Base-by-base conservation (phyloP, 164 flowering plant species). In the Stephania cephalantha region DNA sequence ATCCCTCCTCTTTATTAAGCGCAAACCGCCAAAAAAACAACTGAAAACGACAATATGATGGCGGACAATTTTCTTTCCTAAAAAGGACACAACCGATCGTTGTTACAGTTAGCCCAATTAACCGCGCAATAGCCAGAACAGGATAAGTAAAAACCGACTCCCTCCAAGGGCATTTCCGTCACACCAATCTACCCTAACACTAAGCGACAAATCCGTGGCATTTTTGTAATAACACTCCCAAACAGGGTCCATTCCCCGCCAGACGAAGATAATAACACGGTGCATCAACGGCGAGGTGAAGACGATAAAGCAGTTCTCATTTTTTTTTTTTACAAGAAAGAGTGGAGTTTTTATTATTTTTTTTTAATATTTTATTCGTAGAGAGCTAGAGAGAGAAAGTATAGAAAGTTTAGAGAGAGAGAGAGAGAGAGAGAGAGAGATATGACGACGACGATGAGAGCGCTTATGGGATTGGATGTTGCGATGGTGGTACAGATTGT, bases 401-500 rank as follows among this genome's bases (percentile, higher is more conserved):
- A 63, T 7, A 63, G 66, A 63, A 20, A 20, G 29, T 35, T 4
- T 35, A 35, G 42, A 35, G 30, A 64, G 68, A 64, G 66, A 63
- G 66, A 63, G n/a, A 20, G 66, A 63, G 66, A 63, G 66, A 63
- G 66, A 63, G 66, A 20, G 66, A 63, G 68, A 72, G 44, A 25
- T 0, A 25, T 25, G 25, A 25, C 1, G 18, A 5, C 50, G 50
- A 20, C 1, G 73, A 75, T 55, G 77, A 75, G 25, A 44, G 72
- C 69, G 65, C 30, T 69, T 22, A 55, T 74, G 55, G 70, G 48
- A 65, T 46, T 65, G 76, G 69, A 66, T 53, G 76, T 46, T 46
- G 63, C 46, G 7, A 68, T 17, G 71, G 71, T 50, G 65, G 76
- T 69, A 73, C 20, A 70, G 68, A 69, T 75, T 75, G 53, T 31